phyloP scores from a whole-genome alignment of 495 filamentous ascomycete species.

The Aspergillus incahuasiensis region DNA sequence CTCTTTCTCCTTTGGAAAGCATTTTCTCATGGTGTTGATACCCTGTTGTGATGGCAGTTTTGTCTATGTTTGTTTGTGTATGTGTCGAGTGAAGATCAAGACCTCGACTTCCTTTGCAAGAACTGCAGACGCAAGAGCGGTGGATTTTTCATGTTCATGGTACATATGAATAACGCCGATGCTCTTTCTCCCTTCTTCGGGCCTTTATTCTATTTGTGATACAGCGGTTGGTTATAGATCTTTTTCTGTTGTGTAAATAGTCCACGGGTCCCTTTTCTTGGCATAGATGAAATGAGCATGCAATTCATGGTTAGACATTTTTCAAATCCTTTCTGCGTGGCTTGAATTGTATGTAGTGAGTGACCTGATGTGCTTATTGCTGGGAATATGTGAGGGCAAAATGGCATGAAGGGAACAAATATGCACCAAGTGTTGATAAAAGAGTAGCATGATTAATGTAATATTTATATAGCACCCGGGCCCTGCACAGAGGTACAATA shows the following conservation, averaged over 20 bases:
- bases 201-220: not conserved
- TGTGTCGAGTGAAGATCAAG: not conserved
- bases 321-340: not conserved
- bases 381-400: no score
- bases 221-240: slow-evolving; percentile 9
- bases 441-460: no score
- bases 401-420: no score
- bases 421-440: no score
- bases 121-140: not conserved
- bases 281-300: slow-evolving; percentile 35
- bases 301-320: slow-evolving; percentile 11
- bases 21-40: slow-evolving; percentile 50
- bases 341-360: not conserved
- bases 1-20: slow-evolving; percentile 27
- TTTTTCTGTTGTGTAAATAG: slow-evolving; percentile 30
- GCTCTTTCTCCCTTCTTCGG: not conserved
- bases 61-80: slow-evolving; percentile 2
- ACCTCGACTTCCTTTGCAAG: not conserved
- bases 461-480: no score
- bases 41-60: slow-evolving; percentile 32
- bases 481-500: not conserved
- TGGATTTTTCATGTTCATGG: not conserved
- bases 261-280: slow-evolving; percentile 7
- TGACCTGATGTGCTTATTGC: no score
- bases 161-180: not conserved